These are phyloP conservation scores for Adansonia rubrostipa DNA, from an alignment of 441 rosid species.

Conservation along the genomic window DNA sequence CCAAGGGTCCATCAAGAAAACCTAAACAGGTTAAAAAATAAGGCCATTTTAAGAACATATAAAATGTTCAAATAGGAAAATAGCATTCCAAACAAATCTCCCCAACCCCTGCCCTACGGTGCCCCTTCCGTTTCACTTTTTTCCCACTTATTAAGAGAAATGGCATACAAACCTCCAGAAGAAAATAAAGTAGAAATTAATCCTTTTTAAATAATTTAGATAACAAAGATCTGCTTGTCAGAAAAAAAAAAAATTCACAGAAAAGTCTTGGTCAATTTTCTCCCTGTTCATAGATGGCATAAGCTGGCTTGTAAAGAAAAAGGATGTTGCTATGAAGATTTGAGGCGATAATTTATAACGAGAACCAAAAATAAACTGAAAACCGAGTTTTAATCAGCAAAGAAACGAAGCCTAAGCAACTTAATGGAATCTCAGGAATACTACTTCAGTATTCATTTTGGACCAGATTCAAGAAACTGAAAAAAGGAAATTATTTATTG, in stretches of 20 bases:
- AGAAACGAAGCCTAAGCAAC: background rate
- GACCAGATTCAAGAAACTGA: background rate
- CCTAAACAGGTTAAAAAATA: constrained; percentile 44
- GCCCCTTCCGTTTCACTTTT: background rate
- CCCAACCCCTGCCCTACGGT: background rate
- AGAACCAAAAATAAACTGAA: background rate
- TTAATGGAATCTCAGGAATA: background rate
- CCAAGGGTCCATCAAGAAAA: constrained; percentile 99
- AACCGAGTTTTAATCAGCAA: background rate
- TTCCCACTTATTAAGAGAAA: background rate
- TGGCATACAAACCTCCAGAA: background rate
- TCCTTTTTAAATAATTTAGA: background rate
- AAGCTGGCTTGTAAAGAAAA: background rate
- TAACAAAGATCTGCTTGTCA: background rate
- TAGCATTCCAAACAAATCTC: constrained; percentile 7
- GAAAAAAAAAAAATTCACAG: background rate
- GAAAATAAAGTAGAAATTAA: background rate
- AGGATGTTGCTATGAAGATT: background rate
- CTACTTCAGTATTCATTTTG: background rate
- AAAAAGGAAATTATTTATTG: background rate
- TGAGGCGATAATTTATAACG: background rate
- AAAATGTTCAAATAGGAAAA: background rate
- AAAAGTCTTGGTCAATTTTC: background rate
- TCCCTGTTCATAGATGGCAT: background rate
- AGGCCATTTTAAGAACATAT: constrained; percentile 1